Evolutionary conservation across 2,329 filamentous ascomycete genomes (phyloP).

Genomic region (Beauveria sp.): DNA sequence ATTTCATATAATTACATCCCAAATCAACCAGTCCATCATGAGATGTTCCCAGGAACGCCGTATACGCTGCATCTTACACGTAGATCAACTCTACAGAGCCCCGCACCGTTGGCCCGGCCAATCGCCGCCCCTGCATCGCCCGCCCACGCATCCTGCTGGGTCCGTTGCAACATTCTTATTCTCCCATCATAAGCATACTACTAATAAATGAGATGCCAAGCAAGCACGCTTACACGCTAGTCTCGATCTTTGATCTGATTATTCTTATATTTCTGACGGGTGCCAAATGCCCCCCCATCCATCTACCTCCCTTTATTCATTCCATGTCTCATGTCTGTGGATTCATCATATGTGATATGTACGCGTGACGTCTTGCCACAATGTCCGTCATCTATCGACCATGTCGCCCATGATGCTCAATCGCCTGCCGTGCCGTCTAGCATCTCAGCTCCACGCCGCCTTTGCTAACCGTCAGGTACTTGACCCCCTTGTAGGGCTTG

Average conservation of each 20-base stretch:
- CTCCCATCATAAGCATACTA: slow-evolving; percentile 8
- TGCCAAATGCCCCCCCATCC: background rate
- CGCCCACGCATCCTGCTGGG: background rate
- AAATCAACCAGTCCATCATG: too few species aligned
- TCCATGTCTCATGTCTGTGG: slow-evolving; percentile 1
- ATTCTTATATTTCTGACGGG: background rate
- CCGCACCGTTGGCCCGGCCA: background rate
- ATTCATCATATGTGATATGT: background rate
- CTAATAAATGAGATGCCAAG: slow-evolving; percentile 10
- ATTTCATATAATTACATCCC: too few species aligned
- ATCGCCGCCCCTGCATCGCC: background rate
- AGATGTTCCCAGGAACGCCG: too few species aligned
- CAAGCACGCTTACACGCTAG: slow-evolving; percentile 3
- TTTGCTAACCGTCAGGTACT: slow-evolving; percentile 77
- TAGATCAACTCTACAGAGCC: background rate
- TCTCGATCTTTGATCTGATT: background rate
- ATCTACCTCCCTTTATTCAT: background rate
- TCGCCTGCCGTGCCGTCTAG: slow-evolving; percentile 19
- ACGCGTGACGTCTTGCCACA: background rate
- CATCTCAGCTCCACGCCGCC: slow-evolving; percentile 58
- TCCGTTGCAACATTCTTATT: slow-evolving; percentile 10
- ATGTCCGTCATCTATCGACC: background rate
- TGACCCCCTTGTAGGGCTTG: slow-evolving; percentile 96
- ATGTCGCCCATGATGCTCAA: background rate
- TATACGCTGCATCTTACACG: background rate